phyloP scores from a whole-genome alignment of 2,329 filamentous ascomycete genomes.

The Alternaria consortialis region DNA sequence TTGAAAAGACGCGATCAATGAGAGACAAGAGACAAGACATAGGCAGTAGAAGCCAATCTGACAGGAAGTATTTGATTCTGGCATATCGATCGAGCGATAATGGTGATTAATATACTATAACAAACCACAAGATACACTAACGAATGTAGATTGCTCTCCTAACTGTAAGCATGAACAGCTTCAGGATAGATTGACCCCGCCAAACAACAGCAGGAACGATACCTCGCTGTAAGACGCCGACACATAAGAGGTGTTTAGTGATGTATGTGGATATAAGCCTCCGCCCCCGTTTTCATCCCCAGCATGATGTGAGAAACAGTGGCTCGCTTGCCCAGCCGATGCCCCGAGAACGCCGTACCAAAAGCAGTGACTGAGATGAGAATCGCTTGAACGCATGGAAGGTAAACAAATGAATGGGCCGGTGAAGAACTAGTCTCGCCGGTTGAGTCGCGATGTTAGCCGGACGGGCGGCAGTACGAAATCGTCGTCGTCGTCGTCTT shows the following conservation, averaged over 20 bases:
- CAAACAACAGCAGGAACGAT: background rate
- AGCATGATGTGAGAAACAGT: constrained; percentile 1
- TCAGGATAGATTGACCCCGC: background rate
- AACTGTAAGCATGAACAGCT: background rate
- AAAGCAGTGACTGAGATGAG: constrained; percentile 20
- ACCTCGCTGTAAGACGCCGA: background rate
- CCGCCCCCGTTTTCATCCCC: constrained; percentile 7
- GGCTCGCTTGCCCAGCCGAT: constrained; percentile 3
- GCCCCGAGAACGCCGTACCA: constrained; percentile 19
- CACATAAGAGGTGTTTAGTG: background rate
- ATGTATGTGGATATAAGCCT: constrained; percentile 1
- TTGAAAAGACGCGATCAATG: background rate
- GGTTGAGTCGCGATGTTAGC: constrained; percentile 43
- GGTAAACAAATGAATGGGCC: constrained; percentile 15
- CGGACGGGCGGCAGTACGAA: constrained; percentile 51
- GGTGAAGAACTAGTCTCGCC: constrained; percentile 16
- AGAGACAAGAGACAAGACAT: background rate
- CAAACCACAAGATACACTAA: background rate
- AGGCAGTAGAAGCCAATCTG: too few species aligned
- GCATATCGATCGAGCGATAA: background rate
- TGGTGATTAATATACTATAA: background rate
- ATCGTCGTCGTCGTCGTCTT: constrained; percentile 43
- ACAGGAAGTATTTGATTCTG: background rate
- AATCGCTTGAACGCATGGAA: constrained; percentile 44
- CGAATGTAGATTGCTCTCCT: background rate